These are phyloP conservation scores for Rhizopus arrhizus DNA, from an alignment of 371 early-diverging fungal species.

Conservation along the genomic window DNA sequence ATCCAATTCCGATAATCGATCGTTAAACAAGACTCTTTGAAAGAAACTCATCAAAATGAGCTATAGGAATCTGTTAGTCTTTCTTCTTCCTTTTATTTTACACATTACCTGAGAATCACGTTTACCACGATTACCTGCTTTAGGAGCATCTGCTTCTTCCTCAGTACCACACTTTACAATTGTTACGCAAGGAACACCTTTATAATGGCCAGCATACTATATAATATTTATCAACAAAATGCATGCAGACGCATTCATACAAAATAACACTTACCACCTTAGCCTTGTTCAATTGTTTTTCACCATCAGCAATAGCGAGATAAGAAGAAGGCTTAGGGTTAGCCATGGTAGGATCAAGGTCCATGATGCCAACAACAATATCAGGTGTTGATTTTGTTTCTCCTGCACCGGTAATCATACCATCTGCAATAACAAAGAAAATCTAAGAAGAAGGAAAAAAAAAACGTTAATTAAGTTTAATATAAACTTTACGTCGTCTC, in stretches of 20 bases:
- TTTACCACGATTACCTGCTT: conserved; percentile 97
- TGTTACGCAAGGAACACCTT: conserved; percentile 80
- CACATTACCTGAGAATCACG: conserved; percentile 92
- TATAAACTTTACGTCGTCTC: conserved; percentile 5
- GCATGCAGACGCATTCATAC: background rate
- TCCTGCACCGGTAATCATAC: conserved; percentile 44
- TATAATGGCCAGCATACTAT: conserved; percentile 89
- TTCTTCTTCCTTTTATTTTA: background rate
- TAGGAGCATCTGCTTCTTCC: conserved; percentile 48
- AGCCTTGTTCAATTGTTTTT: conserved; percentile 92
- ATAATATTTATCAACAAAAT: background rate
- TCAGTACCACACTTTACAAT: conserved; percentile 53
- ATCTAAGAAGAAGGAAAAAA: conserved; percentile 10
- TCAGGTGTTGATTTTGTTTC: conserved; percentile 63
- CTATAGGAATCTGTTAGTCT: background rate
- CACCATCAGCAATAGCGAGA: conserved; percentile 89
- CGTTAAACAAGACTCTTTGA: conserved; percentile 88
- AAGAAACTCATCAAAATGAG: conserved; percentile 94
- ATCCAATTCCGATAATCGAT: conserved; percentile 93
- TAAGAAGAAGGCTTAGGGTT: conserved; percentile 74
- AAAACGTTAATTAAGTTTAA: no score
- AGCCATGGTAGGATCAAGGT: conserved; percentile 55
- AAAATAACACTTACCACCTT: conserved; percentile 58
- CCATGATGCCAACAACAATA: conserved; percentile 66
- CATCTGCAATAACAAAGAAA: conserved; percentile 53